Evolutionary conservation across 2,329 filamentous ascomycete genomes (phyloP), one percentile per base, ranked within the genome.

Genomic region (Rutstroemia sp.): DNA sequence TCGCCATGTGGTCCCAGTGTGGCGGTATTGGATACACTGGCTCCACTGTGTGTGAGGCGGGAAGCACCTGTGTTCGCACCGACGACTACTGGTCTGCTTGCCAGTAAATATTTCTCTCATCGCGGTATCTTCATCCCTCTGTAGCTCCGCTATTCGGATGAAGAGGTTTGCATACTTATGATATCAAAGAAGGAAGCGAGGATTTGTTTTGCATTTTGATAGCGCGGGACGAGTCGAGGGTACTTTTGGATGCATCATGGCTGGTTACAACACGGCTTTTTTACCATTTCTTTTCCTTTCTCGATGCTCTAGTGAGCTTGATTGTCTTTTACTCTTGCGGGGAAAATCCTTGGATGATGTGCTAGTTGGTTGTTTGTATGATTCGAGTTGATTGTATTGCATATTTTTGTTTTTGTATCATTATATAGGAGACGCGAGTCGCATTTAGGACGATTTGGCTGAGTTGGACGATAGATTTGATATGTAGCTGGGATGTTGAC

Each of bases 11-110:
- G 46, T 40, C 47, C 17, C 63, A 66, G 47, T 66, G 64, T 42
- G 64, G 64, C 48, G 64, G 64, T 55, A 44, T 56, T 42, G 48
- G 50, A 5, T 64, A 58, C 44, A 55, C 54, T 12, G 64, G 64
- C 12, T 12, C 48, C 12, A 64, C 58, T 10, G 30, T 16, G 12
- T 66, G 63, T 42, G 59, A 23, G 12, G 39, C 25, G 19, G 52
- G 54, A 12, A 58, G 16, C 19, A 52, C 45, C 34, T 65, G 64
- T 56, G 60, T 58, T 21, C 34, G 44, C 7, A 57, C 57, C 39
- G 64, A 65, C 46, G 40, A 54, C 5, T 63, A 50, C 40, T 56
- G 48, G 48, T 56, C 48, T 50, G 17, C 19, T n/a, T 55, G 52
- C 38, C n/a, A 50, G 25, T 55, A 55, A 50, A 55, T 27, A 34